These are phyloP conservation scores for Globisporangium nagaii DNA, from an alignment of 352 stramenopile species.

Conservation along the genomic window DNA sequence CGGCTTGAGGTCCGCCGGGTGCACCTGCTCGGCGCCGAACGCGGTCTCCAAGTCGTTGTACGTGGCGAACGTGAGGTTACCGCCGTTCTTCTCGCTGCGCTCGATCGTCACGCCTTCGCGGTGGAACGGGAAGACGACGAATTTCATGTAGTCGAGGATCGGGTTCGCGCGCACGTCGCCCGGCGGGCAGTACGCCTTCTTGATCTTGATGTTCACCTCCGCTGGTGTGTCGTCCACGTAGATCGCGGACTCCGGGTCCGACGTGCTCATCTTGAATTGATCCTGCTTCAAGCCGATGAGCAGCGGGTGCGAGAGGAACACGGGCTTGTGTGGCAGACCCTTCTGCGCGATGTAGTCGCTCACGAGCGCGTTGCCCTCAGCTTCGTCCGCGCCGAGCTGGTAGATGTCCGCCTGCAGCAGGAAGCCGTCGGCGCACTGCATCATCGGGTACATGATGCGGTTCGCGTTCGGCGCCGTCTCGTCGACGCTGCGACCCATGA, in stretches of 20 bases:
- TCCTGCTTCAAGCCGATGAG: conserved; percentile 97
- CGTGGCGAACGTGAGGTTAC: conserved; percentile 83
- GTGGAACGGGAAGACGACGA: conserved; percentile 91
- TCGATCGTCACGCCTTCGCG: conserved; percentile 65
- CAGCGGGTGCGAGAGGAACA: conserved; percentile 98
- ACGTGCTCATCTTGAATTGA: conserved; percentile 99
- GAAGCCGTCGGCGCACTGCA: conserved; percentile 99
- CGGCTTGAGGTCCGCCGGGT: conserved; percentile 96
- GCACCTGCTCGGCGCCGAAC: conserved; percentile 89
- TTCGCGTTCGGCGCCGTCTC: conserved; percentile 89
- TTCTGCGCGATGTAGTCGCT: conserved; percentile 95
- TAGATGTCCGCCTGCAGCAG: conserved; percentile 98
- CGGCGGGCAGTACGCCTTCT: conserved; percentile 97
- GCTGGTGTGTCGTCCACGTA: conserved; percentile 97
- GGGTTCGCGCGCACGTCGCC: conserved; percentile 89
- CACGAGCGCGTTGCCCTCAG: conserved; percentile 94
- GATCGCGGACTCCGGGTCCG: conserved; percentile 95
- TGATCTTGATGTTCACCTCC: conserved; percentile 97
- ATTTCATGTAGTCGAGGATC: conserved; percentile 95
- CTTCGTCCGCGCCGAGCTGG: conserved; percentile 97
- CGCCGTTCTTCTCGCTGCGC: conserved; percentile 81
- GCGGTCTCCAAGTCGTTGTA: conserved; percentile 90
- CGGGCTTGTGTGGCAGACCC: conserved; percentile 57
- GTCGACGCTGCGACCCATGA: conserved; percentile 94
- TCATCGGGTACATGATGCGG: conserved; percentile 94